Percentiles rank a stretch among this genome's conserved stretches.
Evolutionary conservation across 768 basidiomycete genomes (phyloP).

Genomic region (Termitomyces titanicus): DNA sequence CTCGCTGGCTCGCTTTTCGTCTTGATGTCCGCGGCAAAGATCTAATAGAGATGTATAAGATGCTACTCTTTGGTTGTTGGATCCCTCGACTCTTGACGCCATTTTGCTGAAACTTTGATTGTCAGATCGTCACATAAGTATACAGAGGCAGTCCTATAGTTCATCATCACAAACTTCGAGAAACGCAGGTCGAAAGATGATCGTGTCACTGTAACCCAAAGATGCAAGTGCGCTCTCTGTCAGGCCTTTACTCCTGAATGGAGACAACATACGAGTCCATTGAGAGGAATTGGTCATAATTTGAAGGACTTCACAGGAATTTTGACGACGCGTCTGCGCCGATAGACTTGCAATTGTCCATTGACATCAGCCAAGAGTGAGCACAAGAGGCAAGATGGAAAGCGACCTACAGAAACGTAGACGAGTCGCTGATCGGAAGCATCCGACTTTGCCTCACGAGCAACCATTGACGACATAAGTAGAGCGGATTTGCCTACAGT

Average conservation of each 20-base stretch:
- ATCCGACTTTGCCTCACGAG: constrained; percentile 54
- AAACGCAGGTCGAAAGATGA: constrained; percentile 64
- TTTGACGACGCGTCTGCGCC: constrained; percentile 47
- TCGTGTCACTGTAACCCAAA: constrained; percentile 67
- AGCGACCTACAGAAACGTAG: constrained; percentile 58
- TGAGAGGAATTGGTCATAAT: not conserved
- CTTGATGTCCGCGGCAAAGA: no score
- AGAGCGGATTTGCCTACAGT: no score
- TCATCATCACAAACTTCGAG: no score
- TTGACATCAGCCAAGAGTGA: no score
- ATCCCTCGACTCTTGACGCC: no score
- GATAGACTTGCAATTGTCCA: constrained; percentile 33
- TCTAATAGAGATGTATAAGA: no score
- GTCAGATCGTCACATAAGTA: no score
- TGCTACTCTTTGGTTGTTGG: no score
- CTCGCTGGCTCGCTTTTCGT: no score
- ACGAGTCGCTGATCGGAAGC: constrained; percentile 57
- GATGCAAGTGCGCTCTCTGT: constrained; percentile 67
- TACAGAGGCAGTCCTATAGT: no score
- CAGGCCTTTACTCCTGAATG: constrained; percentile 62
- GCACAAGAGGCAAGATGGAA: not conserved
- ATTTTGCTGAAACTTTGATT: no score
- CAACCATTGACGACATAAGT: constrained; percentile 78
- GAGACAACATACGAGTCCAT: not conserved
- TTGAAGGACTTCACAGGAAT: constrained; percentile 36